A percentile compares a stretch with the other conserved stretches of the same genome.
Evolutionary conservation across 768 basidiomycete species (phyloP).

Genomic region (Pulveroboletus sp.): DNA sequence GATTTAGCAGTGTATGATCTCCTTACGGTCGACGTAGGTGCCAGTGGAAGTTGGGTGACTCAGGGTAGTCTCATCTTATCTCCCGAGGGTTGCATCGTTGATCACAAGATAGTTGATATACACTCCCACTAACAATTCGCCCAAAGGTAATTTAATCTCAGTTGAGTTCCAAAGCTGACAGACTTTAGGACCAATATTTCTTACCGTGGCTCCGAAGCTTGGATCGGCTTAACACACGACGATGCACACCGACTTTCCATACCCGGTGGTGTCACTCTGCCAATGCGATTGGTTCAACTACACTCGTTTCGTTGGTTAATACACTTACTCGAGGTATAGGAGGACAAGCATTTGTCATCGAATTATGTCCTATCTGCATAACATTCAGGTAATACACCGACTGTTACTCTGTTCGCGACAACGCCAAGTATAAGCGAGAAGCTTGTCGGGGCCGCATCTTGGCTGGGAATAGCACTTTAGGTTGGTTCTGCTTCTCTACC

Average conservation of each 20-base stretch:
- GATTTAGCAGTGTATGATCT: conserved; percentile 39
- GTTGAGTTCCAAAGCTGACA: not conserved
- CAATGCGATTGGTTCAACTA: conserved; percentile 63
- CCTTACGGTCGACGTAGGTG: conserved; percentile 56
- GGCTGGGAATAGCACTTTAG: conserved; percentile 45
- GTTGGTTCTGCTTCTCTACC: conserved; percentile 18
- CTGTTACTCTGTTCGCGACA: conserved; percentile 81
- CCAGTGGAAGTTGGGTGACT: conserved; percentile 67
- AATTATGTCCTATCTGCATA: conserved; percentile 39
- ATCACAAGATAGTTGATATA: conserved; percentile 54
- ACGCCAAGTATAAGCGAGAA: conserved; percentile 63
- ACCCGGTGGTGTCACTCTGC: conserved; percentile 79
- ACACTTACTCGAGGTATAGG: conserved; percentile 40
- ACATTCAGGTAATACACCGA: conserved; percentile 52
- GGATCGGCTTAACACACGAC: conserved; percentile 88
- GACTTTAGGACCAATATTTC: conserved; percentile 47
- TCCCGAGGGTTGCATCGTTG: conserved; percentile 34
- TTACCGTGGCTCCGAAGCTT: conserved; percentile 78
- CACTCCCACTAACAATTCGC: conserved; percentile 75
- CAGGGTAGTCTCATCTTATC: conserved; percentile 45
- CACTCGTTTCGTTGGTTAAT: conserved; percentile 21
- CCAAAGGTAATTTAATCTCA: conserved; percentile 36
- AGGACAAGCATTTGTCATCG: conserved; percentile 86
- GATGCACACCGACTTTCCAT: conserved; percentile 69
- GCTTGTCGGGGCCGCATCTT: conserved; percentile 62